Conservation (phyloP, 1,284 basidiomycete species). For the Moesziomyces sp. region DNA sequence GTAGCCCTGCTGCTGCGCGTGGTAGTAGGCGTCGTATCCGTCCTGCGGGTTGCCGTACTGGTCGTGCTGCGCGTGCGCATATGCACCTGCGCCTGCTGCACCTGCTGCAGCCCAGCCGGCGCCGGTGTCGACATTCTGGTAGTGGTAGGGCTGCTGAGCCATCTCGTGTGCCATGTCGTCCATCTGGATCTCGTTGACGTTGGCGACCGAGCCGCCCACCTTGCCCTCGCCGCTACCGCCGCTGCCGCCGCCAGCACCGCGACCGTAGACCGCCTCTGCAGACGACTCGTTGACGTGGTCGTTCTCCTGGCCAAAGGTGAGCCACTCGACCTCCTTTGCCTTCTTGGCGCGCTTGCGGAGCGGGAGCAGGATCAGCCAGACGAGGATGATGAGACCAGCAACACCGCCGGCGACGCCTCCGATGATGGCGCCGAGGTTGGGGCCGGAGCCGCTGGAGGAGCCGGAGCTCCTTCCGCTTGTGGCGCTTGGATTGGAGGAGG, state of each 20-base stretch:
- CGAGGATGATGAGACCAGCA: slow-evolving; percentile 47
- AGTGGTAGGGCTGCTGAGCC: slow-evolving; percentile 47
- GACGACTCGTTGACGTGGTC: slow-evolving; percentile 52
- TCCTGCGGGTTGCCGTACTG: slow-evolving; percentile 28
- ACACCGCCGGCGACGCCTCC: slow-evolving; percentile 57
- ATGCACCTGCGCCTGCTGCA: slow-evolving; percentile 21
- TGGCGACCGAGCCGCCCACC: slow-evolving; percentile 34
- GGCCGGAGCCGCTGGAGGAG: slow-evolving; percentile 19
- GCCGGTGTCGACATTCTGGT: slow-evolving; percentile 32
- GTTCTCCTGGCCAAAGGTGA: slow-evolving; percentile 54
- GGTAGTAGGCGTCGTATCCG: slow-evolving; percentile 46
- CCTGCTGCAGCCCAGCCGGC: slow-evolving; percentile 32
- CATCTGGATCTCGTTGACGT: slow-evolving; percentile 53
- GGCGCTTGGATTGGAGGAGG: slow-evolving; percentile 24
- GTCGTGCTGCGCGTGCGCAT: slow-evolving; percentile 23
- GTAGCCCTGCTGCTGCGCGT: slow-evolving; percentile 16
- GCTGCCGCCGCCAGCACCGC: slow-evolving; percentile 24
- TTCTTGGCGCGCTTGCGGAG: slow-evolving; percentile 46
- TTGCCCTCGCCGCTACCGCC: slow-evolving; percentile 45
- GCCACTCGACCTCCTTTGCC: slow-evolving; percentile 57
- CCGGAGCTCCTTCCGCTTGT: slow-evolving; percentile 5
- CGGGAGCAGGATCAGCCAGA: slow-evolving; percentile 54
- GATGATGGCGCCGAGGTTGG: slow-evolving; percentile 56
- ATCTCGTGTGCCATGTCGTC: slow-evolving; percentile 41
- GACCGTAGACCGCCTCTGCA: slow-evolving; percentile 50